phyloP scores from a whole-genome alignment of 306 rosid genomes.

The Lathyrus sativus region DNA sequence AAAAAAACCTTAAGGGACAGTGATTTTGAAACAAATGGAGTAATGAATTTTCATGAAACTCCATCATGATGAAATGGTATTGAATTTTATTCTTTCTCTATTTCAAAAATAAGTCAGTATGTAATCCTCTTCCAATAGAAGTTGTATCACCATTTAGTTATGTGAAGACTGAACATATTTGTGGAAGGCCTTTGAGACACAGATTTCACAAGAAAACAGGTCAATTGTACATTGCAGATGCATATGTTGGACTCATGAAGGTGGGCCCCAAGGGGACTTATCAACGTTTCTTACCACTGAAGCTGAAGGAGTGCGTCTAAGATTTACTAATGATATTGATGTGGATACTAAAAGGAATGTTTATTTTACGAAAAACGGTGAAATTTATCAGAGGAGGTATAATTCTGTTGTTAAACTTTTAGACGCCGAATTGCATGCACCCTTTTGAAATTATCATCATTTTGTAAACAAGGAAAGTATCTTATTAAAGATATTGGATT shows the following conservation, averaged over 20 bases:
- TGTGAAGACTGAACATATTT: constrained; percentile 75
- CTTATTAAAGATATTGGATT: too few relatives aligned
- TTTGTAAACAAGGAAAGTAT: too few relatives aligned
- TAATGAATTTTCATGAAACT: too few relatives aligned
- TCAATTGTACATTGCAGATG: constrained; percentile 88
- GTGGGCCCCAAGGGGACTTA: constrained; percentile 94
- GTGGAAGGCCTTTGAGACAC: constrained; percentile 95
- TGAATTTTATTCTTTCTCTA: constrained; percentile 11
- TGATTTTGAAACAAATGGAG: too few relatives aligned
- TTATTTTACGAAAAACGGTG: constrained; percentile 86
- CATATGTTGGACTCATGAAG: constrained; percentile 80
- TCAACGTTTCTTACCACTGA: constrained; percentile 79
- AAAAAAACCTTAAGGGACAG: too few relatives aligned
- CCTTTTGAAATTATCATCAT: too few relatives aligned
- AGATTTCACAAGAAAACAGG: constrained; percentile 94
- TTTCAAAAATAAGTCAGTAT: constrained; percentile 63
- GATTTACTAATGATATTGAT: constrained; percentile 85
- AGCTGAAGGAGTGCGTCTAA: constrained; percentile 76
- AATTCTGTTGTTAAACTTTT: constrained; percentile 28
- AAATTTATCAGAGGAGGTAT: constrained; percentile 75
- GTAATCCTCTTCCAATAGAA: constrained; percentile 60
- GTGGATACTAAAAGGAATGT: constrained; percentile 79
- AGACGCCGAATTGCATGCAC: too few relatives aligned
- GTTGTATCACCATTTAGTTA: constrained; percentile 65
- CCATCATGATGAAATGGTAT: neutral